Percentiles rank a stretch among this genome's conserved stretches.
Conservation (phyloP, 2,329 filamentous ascomycete genomes). For the Cryphonectria carpinicola region DNA sequence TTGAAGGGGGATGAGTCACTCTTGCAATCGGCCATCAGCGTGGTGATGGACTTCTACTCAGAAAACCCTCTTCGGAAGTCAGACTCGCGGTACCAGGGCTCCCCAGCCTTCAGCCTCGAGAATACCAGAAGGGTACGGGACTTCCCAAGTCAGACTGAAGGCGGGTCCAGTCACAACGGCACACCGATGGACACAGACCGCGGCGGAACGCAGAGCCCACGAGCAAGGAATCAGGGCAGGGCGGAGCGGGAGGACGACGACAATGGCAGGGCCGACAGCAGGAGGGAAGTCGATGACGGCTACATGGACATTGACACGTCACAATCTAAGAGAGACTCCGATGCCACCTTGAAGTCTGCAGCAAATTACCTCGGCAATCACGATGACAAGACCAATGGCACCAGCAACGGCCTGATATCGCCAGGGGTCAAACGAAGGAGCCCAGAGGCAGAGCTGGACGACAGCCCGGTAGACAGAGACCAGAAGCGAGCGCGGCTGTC, state of each 20-base stretch:
- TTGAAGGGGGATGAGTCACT: slow-evolving; percentile 72
- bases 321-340: slow-evolving; percentile 37
- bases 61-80: slow-evolving; percentile 66
- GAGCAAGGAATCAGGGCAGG: slow-evolving; percentile 43
- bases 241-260: slow-evolving; percentile 32
- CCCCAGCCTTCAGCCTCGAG: slow-evolving; percentile 60
- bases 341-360: slow-evolving; percentile 38
- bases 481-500: slow-evolving; percentile 33
- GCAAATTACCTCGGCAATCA: slow-evolving; percentile 38
- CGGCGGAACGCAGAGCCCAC: slow-evolving; percentile 54
- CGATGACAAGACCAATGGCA: slow-evolving; percentile 29
- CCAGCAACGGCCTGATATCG: slow-evolving; percentile 33
- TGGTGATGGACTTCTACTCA: slow-evolving; percentile 71
- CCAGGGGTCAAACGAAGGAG: slow-evolving; percentile 38
- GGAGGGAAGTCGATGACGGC: slow-evolving; percentile 24
- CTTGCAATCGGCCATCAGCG: slow-evolving; percentile 73
- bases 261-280: slow-evolving; percentile 41
- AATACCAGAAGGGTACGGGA: slow-evolving; percentile 55
- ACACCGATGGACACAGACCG: slow-evolving; percentile 54
- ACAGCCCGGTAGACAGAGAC: slow-evolving; percentile 30
- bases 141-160: slow-evolving; percentile 46
- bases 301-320: slow-evolving; percentile 20
- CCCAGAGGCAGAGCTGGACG: slow-evolving; percentile 31
- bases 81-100: slow-evolving; percentile 54
- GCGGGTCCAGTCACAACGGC: slow-evolving; percentile 51